Conservation (phyloP, 345 rosid genomes). For the Acer negundo region DNA sequence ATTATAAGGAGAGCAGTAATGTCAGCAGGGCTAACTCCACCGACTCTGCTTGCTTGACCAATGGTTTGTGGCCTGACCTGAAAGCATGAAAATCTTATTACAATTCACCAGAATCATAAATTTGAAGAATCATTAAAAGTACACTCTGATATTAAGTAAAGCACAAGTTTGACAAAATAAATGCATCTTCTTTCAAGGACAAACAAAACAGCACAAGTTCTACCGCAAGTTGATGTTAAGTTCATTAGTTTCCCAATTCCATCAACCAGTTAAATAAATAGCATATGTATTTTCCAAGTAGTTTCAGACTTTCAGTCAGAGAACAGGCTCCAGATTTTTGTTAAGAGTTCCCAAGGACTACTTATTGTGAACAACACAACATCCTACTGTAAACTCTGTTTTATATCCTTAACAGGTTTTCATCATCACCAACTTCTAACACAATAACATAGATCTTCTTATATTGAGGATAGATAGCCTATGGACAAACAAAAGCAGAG, state of each 20-base stretch:
- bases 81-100: conserved; percentile 20
- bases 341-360: neutral
- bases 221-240: neutral
- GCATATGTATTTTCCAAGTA: neutral
- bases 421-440: neutral
- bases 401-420: neutral
- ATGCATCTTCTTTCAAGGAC: neutral
- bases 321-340: neutral
- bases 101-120: neutral
- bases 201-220: neutral
- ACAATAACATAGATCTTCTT: neutral
- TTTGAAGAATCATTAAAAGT: neutral
- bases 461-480: too few species aligned
- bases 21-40: conserved; percentile 97
- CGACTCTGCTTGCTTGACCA: conserved; percentile 95
- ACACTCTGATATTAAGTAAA: neutral
- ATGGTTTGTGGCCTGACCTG: conserved; percentile 94
- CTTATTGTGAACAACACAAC: neutral
- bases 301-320: neutral
- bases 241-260: neutral
- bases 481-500: too few species aligned
- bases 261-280: neutral
- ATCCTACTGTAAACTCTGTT: neutral
- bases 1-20: conserved; percentile 82
- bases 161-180: neutral